Evolutionary conservation across 306 rosid genomes (phyloP).

Genomic region (Rosa lucieae): DNA sequence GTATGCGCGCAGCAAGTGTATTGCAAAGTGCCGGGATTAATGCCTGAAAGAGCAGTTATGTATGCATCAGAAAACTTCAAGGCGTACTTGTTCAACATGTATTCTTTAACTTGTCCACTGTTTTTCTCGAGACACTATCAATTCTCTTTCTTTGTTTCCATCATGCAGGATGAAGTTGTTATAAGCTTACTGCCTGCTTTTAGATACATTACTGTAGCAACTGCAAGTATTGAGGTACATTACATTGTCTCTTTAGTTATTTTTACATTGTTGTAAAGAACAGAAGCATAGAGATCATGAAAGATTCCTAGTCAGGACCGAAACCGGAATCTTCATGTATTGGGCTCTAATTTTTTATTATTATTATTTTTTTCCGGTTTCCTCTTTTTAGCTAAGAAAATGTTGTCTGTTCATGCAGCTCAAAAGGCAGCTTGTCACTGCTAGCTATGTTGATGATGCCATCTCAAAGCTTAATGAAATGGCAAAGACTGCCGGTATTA

Average conservation of each 20-base stretch:
- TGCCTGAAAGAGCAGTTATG: neutral
- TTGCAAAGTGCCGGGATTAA: neutral
- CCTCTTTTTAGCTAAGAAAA: conserved; percentile 14
- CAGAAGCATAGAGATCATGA: neutral
- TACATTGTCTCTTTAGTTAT: conserved; percentile 23
- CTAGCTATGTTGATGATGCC: conserved; percentile 88
- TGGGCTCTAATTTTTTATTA: neutral
- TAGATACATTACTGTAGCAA: conserved; percentile 74
- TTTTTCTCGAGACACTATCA: neutral
- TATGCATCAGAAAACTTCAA: neutral
- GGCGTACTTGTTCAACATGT: neutral
- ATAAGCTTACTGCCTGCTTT: conserved; percentile 80
- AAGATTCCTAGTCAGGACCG: neutral
- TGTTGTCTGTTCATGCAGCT: conserved; percentile 56
- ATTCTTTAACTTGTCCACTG: neutral
- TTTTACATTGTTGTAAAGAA: neutral
- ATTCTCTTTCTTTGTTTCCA: conserved; percentile 8
- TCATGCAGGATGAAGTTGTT: conserved; percentile 80
- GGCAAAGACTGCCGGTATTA: conserved; percentile 79
- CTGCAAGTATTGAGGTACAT: conserved; percentile 83
- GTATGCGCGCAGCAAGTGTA: neutral
- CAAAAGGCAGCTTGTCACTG: conserved; percentile 83
- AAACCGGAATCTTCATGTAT: neutral
- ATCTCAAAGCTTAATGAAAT: conserved; percentile 64
- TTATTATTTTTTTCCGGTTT: neutral